Evolutionary conservation across 345 rosid species (phyloP), one percentile per base, ranked within the genome.

Genomic region (Eutrema japonicum): DNA sequence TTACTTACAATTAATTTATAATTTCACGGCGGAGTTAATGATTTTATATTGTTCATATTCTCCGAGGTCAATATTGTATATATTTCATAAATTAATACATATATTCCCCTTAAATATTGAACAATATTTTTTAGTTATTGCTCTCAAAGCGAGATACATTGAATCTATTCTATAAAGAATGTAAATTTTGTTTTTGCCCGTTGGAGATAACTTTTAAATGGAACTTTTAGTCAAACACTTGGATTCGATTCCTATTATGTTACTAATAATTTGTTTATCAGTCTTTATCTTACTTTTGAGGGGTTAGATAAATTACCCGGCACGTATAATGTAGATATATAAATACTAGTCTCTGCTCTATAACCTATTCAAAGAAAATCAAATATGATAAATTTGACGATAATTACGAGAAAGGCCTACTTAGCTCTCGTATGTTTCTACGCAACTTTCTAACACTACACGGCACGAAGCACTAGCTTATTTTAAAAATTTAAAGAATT

Each of bases 401-500:
- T 58, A 40, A 41, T 58, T 49, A 73, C 77, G 77, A 74, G 66
- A 74, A 74, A 74, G 72, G 27, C 45, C 16, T 48, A 74, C 77
- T 57, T 66, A 38, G 58, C 48, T 74, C 35, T 48, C 52, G 66
- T 73, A 73, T 73, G 77, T 73, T 73, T 73, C 36, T 65, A 56
- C 77, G 72, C 61, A 66, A 66, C 67, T 74, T 58, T 66, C 61
- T 66, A 74, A 58, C 61, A 67, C 72, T 66, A 74, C 72, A 66
- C 53, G 72, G 78, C 72, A 74, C 78, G 46, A 32, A 74, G 66
- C 72, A 74, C 72, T 74, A 54, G 33, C 53, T 66, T 74, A 14
- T 73, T 67, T 53, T 22, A 1, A 22, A 6, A 36, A 37, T 26
- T 42, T 10, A 43, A 46, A 26, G 41, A 36, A 9, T 42, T 16